Conservation (phyloP, 2,329 filamentous ascomycete species). For the Fulvia fulva region DNA sequence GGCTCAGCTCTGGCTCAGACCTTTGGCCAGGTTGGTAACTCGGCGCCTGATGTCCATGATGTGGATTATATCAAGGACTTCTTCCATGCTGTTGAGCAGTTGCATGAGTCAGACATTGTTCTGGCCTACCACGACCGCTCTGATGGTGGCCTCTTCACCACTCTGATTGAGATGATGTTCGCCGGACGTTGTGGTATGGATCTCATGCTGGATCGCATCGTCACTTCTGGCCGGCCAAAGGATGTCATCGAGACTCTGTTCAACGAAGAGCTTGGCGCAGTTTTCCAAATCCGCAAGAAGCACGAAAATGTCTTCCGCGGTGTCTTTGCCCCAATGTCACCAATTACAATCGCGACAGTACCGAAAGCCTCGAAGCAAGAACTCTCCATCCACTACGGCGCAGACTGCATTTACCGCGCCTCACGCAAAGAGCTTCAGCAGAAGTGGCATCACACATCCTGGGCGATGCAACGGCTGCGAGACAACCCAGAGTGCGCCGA, state of each 20-base stretch:
- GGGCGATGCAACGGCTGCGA: constrained; percentile 83
- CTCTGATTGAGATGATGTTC: constrained; percentile 96
- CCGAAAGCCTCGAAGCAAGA: constrained; percentile 67
- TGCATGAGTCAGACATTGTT: constrained; percentile 67
- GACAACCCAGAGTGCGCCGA: constrained; percentile 88
- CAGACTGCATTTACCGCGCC: constrained; percentile 64
- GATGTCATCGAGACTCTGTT: constrained; percentile 76
- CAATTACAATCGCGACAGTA: constrained; percentile 79
- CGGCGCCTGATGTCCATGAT: constrained; percentile 81
- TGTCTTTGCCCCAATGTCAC: constrained; percentile 79
- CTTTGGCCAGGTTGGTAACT: constrained; percentile 78
- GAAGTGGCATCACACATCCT: constrained; percentile 83
- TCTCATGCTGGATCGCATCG: constrained; percentile 73
- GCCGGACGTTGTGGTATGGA: constrained; percentile 86
- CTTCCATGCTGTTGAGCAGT: constrained; percentile 75
- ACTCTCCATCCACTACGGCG: constrained; percentile 69
- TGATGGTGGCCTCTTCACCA: constrained; percentile 87
- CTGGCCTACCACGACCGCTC: constrained; percentile 93
- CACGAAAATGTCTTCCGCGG: constrained; percentile 82
- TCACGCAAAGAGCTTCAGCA: constrained; percentile 73
- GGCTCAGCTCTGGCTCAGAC: constrained; percentile 89
- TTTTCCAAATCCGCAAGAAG: constrained; percentile 87
- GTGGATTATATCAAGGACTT: constrained; percentile 79
- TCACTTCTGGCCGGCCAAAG: constrained; percentile 52
- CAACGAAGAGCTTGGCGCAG: constrained; percentile 92